Conservation (phyloP, 2,329 filamentous ascomycete species). For the Colletotrichum sojae region DNA sequence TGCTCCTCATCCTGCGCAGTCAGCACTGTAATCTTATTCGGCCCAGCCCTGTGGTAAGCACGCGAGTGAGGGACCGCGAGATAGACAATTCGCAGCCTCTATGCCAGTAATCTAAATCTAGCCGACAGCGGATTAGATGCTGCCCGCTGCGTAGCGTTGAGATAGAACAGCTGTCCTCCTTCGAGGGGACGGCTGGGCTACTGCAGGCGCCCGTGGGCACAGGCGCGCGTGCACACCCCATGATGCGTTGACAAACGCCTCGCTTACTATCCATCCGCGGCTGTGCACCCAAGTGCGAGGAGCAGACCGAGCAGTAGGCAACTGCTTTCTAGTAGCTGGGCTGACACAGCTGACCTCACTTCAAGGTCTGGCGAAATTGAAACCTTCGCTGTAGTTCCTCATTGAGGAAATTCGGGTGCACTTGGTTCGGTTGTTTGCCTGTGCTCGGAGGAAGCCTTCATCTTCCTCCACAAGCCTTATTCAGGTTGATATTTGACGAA, state of each 20-base stretch:
- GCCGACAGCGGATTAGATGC: background rate
- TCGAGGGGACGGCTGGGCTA: background rate
- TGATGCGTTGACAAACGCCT: background rate
- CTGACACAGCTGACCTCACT: background rate
- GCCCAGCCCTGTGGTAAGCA: background rate
- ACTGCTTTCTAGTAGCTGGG: background rate
- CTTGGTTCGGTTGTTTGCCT: background rate
- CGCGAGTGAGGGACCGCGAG: background rate
- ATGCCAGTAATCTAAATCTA: background rate
- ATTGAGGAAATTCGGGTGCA: background rate
- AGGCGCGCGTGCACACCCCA: background rate
- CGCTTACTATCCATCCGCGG: background rate
- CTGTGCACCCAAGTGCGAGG: conserved; percentile 5
- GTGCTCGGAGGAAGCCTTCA: conserved; percentile 3
- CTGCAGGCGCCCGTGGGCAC: background rate
- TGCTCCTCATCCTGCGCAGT: conserved; percentile 1
- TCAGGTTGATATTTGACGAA: conserved; percentile 3
- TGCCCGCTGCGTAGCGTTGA: background rate
- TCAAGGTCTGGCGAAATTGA: background rate
- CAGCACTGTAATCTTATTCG: conserved; percentile 9
- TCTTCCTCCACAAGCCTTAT: background rate
- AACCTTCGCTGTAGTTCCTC: background rate
- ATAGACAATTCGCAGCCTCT: background rate
- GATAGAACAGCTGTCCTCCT: background rate
- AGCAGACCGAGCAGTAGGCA: background rate